Evolutionary conservation across 805 yeast genomes (phyloP), one percentile per base, ranked within the genome.

Genomic region (Isabelozyma gotoi): DNA sequence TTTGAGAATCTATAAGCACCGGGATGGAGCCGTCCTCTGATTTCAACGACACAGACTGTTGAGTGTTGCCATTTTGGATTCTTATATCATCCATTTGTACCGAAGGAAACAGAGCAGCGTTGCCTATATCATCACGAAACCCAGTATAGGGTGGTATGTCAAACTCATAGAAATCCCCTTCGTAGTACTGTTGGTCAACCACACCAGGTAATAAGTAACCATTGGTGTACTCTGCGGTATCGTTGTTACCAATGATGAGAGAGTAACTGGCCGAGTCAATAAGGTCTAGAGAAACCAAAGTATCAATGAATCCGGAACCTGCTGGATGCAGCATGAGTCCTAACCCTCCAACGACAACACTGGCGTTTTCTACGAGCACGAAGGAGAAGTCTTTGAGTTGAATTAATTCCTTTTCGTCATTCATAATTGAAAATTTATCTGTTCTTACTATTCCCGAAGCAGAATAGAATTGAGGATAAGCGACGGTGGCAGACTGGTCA

Each of bases 1-100:
- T 66, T 43, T 88, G 68, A 1, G 87, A 66, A 55, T 85, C 89
- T 16, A 85, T 55, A 4, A 84, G 42, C 0, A 81, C 83, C 0
- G 90, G 85, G 18, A 69, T 62, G 17, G 74, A 62, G 41, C 59
- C 69, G 8, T 37, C 44, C 11, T 34, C 34, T 1, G 68, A 43
- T 3, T 65, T 55, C 44, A 79, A 48, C 16, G 69, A 59, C 6
- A 67, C 48, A 21, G 53, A 50, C 40, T 57, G 58, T 7, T 78
- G 81, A 32, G 68, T 60, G 15, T 58, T 34, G 17, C 51, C 62
- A n/a, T 73, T 65, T 39, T 56, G 56, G 3, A 56, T 50, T 7
- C 19, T 43, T 38, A 48, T 58, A 49, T 52, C 62, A 19, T 51
- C 57, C 33, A 71, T 36, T 34, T 56, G 52, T 12, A 68, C 39